These are phyloP conservation scores for Striga hermonthica DNA, from an alignment of 305 asterid genomes.

Conservation along the genomic window DNA sequence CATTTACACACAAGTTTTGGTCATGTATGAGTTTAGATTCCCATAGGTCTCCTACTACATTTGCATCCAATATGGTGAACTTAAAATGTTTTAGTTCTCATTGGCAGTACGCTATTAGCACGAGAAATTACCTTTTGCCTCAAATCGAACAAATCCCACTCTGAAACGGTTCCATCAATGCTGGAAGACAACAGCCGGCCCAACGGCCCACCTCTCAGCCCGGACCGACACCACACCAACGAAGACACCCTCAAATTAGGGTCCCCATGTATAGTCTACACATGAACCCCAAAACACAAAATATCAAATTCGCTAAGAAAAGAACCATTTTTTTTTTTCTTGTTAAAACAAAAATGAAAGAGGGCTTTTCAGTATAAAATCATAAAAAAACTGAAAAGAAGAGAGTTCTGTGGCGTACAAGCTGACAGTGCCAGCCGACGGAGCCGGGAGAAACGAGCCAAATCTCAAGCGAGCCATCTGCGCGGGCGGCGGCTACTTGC, in stretches of 20 bases:
- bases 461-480: conserved; percentile 83
- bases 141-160: conserved; percentile 84
- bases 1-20: background rate
- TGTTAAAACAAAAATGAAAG: background rate
- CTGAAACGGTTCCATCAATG: conserved; percentile 86
- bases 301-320: conserved; percentile 12
- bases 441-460: conserved; percentile 99
- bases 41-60: background rate
- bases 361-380: background rate
- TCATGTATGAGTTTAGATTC: background rate
- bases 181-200: conserved; percentile 76
- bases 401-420: conserved; percentile 49
- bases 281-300: conserved; percentile 30
- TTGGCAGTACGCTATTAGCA: background rate
- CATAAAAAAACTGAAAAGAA: conserved; percentile 1
- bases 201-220: conserved; percentile 43
- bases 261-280: conserved; percentile 87
- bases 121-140: conserved; percentile 61
- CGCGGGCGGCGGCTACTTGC: conserved; percentile 95
- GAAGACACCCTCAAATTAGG: conserved; percentile 78
- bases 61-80: background rate
- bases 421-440: conserved; percentile 99
- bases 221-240: conserved; percentile 85
- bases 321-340: background rate
- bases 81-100: background rate